phyloP scores from a whole-genome alignment of 306 rosid genomes.

The Gleditsia sinensis region DNA sequence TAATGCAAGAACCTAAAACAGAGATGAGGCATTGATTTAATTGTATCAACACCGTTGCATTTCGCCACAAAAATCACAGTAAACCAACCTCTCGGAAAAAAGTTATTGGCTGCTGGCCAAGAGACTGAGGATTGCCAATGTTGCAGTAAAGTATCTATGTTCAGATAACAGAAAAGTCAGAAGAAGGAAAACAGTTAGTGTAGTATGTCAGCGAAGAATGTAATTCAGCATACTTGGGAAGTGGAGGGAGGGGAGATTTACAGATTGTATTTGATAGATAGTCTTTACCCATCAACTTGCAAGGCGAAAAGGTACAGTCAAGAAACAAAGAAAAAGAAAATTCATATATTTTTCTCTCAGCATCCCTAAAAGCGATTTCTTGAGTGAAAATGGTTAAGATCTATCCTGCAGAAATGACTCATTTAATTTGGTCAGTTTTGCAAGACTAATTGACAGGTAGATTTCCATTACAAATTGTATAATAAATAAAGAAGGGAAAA shows the following conservation, averaged over 20 bases:
- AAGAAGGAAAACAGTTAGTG: not conserved
- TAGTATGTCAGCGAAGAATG: not conserved
- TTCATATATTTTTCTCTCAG: not conserved
- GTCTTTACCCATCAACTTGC: not conserved
- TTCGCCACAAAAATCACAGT: slow-evolving; percentile 28
- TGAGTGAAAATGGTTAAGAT: slow-evolving; percentile 9
- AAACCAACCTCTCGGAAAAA: slow-evolving; percentile 92
- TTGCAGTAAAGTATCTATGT: slow-evolving; percentile 71
- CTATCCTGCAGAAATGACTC: slow-evolving; percentile 11
- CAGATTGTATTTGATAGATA: slow-evolving; percentile 16
- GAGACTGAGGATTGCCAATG: slow-evolving; percentile 79
- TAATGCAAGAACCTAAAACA: slow-evolving; percentile 79
- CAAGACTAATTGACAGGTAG: not conserved
- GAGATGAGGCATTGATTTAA: slow-evolving; percentile 15
- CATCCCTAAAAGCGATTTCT: not conserved
- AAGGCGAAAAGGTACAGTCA: not conserved
- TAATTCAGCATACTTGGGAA: not conserved
- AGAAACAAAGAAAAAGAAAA: not conserved
- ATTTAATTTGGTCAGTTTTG: slow-evolving; percentile 2
- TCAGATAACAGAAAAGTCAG: slow-evolving; percentile 14
- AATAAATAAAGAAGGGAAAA: not conserved
- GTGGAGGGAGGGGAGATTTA: no score
- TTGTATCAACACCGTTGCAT: not conserved
- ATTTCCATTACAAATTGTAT: not conserved
- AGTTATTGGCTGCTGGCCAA: slow-evolving; percentile 70